Evolutionary conservation across 768 basidiomycete genomes (phyloP), one percentile per base, ranked within the genome.

Genomic region (Cubamyces sp.): DNA sequence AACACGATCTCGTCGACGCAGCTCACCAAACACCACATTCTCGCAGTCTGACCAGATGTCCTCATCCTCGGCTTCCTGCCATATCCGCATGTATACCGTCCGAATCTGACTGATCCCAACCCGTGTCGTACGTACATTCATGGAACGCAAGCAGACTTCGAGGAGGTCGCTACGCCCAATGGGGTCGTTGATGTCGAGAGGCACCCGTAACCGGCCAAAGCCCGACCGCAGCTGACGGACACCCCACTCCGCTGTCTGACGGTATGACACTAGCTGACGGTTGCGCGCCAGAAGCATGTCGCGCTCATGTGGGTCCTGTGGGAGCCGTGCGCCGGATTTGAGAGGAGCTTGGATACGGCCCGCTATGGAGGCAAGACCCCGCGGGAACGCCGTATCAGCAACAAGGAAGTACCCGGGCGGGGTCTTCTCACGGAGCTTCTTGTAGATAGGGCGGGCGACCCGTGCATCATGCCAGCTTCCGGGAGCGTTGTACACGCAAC

Each of bases 201-300:
- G 83, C 1, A 85, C 52, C 4, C 75, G 69, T 11, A 85, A 72
- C 1, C 75, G 68, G 5, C 82, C 78, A 73, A 82, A 84, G 1
- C 77, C 77, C 8, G 79, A 79, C 62, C 82, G 81, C 7, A 84
- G 51, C 5, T 69, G 61, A 1, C 72, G 71, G 74, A 78, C 83
- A 0, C 82, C 82, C 84, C 81, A 85, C 64, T 85, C 81, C 12
- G 80, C 80, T 0, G 81, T 78, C 66, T 85, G 82, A 1, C 76
- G 66, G 61, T 70, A 82, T 3, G 79, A 81, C 0, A 83, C 68
- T 0, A 84, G 73, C 61, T 83, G 68, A 0, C 68, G 53, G 65
- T 82, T 72, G 55, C 74, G 76, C 2, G 46, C 66, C 30, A 77
- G 47, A 0, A 63, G 15, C 28, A 70, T 62, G 5, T 68, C 65